Percentiles rank a stretch among this genome's conserved stretches.
Conservation (phyloP, 75 land plant species). For the Cupressus sempervirens region DNA sequence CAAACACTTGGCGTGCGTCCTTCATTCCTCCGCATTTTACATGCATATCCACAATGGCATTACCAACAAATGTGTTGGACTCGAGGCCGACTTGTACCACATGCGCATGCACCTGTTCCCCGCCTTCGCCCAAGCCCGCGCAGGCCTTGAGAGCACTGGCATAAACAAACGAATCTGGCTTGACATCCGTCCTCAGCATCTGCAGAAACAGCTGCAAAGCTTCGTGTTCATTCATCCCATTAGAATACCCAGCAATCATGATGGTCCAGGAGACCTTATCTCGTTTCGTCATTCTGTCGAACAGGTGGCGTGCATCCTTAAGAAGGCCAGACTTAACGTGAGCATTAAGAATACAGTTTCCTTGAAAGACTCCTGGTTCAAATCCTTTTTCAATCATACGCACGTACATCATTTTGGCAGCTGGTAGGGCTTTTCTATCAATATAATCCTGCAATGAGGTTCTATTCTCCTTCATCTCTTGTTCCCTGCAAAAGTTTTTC, state of each 20-base stretch:
- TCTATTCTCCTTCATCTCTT: not conserved
- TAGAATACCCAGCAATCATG: conserved; percentile 37
- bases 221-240: conserved; percentile 21
- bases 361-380: not conserved
- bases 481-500: not conserved
- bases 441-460: not conserved
- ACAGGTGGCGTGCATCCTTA: conserved; percentile 23
- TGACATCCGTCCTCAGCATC: conserved; percentile 15
- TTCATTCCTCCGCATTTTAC: not conserved
- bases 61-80: not conserved
- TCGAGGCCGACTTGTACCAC: not conserved
- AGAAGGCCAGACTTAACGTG: not conserved
- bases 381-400: conserved; percentile 2
- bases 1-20: conserved; percentile 17
- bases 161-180: not conserved
- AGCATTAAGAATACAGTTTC: not conserved
- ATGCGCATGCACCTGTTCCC: not conserved
- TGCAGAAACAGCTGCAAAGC: conserved; percentile 26
- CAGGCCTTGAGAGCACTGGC: conserved; percentile 5
- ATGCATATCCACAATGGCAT: conserved; percentile 14
- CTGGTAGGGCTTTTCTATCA: not conserved
- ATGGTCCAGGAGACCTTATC: conserved; percentile 50
- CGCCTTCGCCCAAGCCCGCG: not conserved
- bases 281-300: conserved; percentile 41
- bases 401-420: not conserved